phyloP scores from a whole-genome alignment of 1,284 basidiomycete genomes.

The Malassezia pachydermatis region DNA sequence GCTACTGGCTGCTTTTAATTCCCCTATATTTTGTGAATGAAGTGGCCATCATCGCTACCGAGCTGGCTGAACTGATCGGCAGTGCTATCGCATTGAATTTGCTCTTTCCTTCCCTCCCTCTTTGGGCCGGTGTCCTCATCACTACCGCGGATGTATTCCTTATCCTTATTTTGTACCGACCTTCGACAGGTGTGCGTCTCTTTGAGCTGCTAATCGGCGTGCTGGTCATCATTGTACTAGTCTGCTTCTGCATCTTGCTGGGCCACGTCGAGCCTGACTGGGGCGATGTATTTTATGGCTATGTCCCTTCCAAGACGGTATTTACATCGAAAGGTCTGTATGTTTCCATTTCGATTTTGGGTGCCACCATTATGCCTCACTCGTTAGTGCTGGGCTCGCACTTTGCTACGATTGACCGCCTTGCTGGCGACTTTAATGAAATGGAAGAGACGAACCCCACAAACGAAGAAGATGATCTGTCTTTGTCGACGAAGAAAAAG shows the following conservation, averaged over 20 bases:
- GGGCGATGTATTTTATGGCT: constrained; percentile 72
- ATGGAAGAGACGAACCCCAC: neutral
- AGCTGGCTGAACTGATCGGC: constrained; percentile 61
- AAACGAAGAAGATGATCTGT: neutral
- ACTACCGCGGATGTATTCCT: constrained; percentile 75
- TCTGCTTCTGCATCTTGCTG: constrained; percentile 72
- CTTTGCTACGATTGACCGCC: constrained; percentile 37
- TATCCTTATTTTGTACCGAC: constrained; percentile 52
- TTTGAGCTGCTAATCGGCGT: constrained; percentile 64
- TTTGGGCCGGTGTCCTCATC: constrained; percentile 56
- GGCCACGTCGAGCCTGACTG: constrained; percentile 65
- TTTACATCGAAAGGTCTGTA: constrained; percentile 60
- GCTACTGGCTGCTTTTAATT: constrained; percentile 46
- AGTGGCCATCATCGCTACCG: constrained; percentile 60
- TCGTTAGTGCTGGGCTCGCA: constrained; percentile 78
- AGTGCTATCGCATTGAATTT: constrained; percentile 68
- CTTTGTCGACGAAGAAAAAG: neutral
- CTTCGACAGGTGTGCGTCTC: constrained; percentile 45
- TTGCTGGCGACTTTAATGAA: constrained; percentile 3
- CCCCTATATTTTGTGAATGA: constrained; percentile 57
- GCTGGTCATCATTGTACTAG: constrained; percentile 50
- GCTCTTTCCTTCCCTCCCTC: constrained; percentile 61
- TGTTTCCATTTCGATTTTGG: constrained; percentile 58
- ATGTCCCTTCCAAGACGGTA: constrained; percentile 61
- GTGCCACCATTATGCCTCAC: constrained; percentile 67